These are phyloP conservation scores for Baorangia bicolor DNA, from an alignment of 768 basidiomycete genomes.

Conservation along the genomic window DNA sequence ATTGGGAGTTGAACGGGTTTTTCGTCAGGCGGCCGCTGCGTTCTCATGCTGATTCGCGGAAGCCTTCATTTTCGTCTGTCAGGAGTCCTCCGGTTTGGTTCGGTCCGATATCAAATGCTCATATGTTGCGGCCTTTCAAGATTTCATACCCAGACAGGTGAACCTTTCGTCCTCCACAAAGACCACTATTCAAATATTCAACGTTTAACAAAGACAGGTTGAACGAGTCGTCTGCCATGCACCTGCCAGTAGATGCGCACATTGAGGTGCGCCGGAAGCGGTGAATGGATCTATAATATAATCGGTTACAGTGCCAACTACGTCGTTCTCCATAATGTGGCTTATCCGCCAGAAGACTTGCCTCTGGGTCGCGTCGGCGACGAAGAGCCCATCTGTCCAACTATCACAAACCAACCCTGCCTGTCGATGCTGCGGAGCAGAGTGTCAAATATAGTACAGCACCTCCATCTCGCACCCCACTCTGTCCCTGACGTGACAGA, in stretches of 20 bases:
- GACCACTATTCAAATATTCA: no score
- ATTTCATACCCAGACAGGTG: not conserved
- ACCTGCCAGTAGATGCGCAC: no score
- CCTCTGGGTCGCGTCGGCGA: not conserved
- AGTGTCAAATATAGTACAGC: not conserved
- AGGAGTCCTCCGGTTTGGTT: no score
- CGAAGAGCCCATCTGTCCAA: not conserved
- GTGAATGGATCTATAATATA: not conserved
- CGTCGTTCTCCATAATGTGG: not conserved
- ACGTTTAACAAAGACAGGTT: not conserved
- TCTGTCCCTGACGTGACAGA: not conserved
- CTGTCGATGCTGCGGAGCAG: not conserved
- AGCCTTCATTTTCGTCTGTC: not conserved
- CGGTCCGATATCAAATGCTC: no score
- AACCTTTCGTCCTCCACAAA: no score
- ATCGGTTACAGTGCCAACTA: not conserved
- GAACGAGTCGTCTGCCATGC: not conserved
- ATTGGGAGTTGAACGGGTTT: conserved; percentile 4
- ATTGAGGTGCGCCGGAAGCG: not conserved
- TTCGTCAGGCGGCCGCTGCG: conserved; percentile 1
- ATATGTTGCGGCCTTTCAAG: no score
- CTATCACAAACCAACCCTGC: not conserved
- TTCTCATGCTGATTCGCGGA: conserved; percentile 8
- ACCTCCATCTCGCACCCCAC: not conserved
- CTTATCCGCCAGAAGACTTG: not conserved